phyloP scores from a whole-genome alignment of 768 basidiomycete species.

The Crepidotus variabilis region DNA sequence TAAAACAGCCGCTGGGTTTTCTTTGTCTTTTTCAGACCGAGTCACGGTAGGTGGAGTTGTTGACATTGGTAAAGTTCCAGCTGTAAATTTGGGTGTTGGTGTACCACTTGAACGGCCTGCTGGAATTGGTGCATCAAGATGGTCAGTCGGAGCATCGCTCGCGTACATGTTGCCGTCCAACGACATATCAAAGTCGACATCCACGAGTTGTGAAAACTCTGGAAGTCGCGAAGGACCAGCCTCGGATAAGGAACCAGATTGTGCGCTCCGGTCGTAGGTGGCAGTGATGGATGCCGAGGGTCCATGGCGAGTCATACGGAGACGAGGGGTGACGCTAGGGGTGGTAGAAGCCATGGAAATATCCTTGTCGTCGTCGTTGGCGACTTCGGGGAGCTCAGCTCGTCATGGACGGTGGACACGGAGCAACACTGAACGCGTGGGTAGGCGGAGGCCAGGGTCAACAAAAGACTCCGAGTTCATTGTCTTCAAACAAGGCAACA shows the following conservation, averaged over 20 bases:
- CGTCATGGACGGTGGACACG: background rate
- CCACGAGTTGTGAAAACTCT: slow-evolving; percentile 27
- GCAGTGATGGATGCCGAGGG: slow-evolving; percentile 9
- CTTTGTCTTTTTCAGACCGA: slow-evolving; percentile 19
- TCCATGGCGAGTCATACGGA: slow-evolving; percentile 29
- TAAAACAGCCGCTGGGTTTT: slow-evolving; percentile 58
- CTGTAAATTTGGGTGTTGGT: slow-evolving; percentile 22
- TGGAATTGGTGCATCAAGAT: background rate
- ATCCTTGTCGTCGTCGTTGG: background rate
- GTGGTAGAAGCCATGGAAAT: slow-evolving; percentile 11
- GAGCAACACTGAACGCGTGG: background rate
- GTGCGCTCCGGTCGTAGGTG: slow-evolving; percentile 22
- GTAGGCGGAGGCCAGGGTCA: background rate
- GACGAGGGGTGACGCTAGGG: slow-evolving; percentile 25
- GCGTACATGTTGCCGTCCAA: slow-evolving; percentile 20
- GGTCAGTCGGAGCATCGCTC: slow-evolving; percentile 29
- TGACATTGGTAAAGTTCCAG: slow-evolving; percentile 31
- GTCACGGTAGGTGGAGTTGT: slow-evolving; percentile 19
- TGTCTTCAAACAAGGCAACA: background rate
- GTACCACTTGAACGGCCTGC: background rate
- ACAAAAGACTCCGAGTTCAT: background rate
- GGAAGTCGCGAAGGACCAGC: slow-evolving; percentile 35
- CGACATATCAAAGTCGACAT: slow-evolving; percentile 23
- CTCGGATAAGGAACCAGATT: slow-evolving; percentile 21
- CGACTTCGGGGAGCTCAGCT: background rate